Evolutionary conservation across 768 basidiomycete species (phyloP).

Genomic region (Suillus brevipes): DNA sequence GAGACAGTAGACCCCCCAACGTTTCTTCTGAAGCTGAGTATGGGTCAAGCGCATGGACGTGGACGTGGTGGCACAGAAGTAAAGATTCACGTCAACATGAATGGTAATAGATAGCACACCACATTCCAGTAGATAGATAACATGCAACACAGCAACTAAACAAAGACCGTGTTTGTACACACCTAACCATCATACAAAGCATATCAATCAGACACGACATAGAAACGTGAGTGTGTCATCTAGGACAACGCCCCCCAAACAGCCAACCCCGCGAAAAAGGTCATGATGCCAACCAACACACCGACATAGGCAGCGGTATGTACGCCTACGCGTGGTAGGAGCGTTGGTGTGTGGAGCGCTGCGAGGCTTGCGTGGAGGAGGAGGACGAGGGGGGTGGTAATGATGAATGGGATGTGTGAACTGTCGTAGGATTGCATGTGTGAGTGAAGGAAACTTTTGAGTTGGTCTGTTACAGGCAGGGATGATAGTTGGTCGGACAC

Average conservation of each 20-base stretch:
- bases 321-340: slow-evolving; percentile 72
- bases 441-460: background rate
- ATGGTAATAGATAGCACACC: background rate
- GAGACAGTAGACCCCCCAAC: background rate
- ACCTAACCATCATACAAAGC: background rate
- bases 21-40: background rate
- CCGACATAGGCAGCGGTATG: slow-evolving; percentile 76
- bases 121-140: background rate
- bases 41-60: background rate
- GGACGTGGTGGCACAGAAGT: background rate
- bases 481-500: background rate
- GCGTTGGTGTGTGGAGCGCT: slow-evolving; percentile 62
- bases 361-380: slow-evolving; percentile 55
- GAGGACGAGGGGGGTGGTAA: slow-evolving; percentile 46
- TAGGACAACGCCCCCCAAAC: slow-evolving; percentile 68
- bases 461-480: slow-evolving; percentile 19
- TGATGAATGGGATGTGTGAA: slow-evolving; percentile 37
- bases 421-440: slow-evolving; percentile 13
- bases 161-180: background rate
- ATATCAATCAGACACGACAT: background rate
- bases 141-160: background rate
- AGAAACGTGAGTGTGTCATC: background rate
- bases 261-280: slow-evolving; percentile 71
- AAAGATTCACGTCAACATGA: background rate
- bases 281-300: slow-evolving; percentile 62